These are phyloP conservation scores for Ustilago cynodontis DNA, from an alignment of 1,284 basidiomycete species.

Conservation along the genomic window DNA sequence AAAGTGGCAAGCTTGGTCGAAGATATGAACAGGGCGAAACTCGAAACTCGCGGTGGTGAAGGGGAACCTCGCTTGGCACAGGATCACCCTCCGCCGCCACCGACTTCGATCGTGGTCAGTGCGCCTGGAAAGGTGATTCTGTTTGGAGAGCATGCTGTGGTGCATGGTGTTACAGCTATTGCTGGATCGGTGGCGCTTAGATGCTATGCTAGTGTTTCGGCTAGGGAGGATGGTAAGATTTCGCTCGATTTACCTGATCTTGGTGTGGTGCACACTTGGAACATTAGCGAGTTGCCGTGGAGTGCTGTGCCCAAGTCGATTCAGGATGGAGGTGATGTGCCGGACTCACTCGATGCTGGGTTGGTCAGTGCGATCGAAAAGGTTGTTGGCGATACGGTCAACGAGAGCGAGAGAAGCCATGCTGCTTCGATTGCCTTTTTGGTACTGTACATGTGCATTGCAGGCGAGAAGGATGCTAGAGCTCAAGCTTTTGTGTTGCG, in stretches of 20 bases:
- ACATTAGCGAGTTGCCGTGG: slow-evolving; percentile 85
- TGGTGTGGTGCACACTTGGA: slow-evolving; percentile 84
- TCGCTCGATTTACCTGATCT: slow-evolving; percentile 86
- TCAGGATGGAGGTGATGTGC: slow-evolving; percentile 72
- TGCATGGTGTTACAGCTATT: slow-evolving; percentile 95
- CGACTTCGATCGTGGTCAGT: slow-evolving; percentile 59
- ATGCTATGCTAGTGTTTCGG: slow-evolving; percentile 87
- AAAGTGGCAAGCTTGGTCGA: slow-evolving; percentile 47
- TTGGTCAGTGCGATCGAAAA: slow-evolving; percentile 53
- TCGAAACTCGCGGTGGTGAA: slow-evolving; percentile 63
- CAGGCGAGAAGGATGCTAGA: slow-evolving; percentile 75
- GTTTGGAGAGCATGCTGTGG: slow-evolving; percentile 99
- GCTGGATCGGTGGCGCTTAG: slow-evolving; percentile 94
- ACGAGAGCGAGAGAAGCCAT: slow-evolving; percentile 70
- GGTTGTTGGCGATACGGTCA: slow-evolving; percentile 55
- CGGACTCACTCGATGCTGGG: slow-evolving; percentile 71
- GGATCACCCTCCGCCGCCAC: slow-evolving; percentile 50
- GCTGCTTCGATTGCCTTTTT: slow-evolving; percentile 86
- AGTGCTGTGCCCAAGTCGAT: slow-evolving; percentile 72
- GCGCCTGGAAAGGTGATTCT: slow-evolving; percentile 97
- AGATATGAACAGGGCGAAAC: slow-evolving; percentile 55
- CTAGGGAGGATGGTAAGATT: slow-evolving; percentile 80
- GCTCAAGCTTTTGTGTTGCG: slow-evolving; percentile 85
- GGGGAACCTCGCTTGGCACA: slow-evolving; percentile 37
- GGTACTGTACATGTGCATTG: slow-evolving; percentile 90